Percentiles rank a stretch among this genome's conserved stretches.
Conservation (phyloP, 2,329 filamentous ascomycete species). For the Botryosphaeria agaves region DNA sequence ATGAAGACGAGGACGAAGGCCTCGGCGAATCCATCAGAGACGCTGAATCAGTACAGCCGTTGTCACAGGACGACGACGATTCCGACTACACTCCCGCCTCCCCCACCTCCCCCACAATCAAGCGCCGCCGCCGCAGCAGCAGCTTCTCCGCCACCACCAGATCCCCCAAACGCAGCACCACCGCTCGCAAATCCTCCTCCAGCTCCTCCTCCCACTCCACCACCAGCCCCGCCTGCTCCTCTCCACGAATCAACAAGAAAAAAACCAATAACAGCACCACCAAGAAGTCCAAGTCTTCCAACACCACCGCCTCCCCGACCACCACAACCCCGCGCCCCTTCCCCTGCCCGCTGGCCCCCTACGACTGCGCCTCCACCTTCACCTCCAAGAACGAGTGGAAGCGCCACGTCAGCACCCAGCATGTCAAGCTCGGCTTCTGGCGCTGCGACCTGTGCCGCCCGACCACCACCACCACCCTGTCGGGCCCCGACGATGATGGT, state of each 20-base stretch:
- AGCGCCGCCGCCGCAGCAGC: slow-evolving; percentile 9
- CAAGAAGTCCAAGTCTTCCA: slow-evolving; percentile 27
- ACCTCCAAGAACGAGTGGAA: slow-evolving; percentile 91
- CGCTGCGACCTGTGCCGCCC: slow-evolving; percentile 55
- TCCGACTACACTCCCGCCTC: slow-evolving; percentile 15
- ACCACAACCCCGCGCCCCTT: slow-evolving; percentile 44
- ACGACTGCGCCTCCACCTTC: slow-evolving; percentile 58
- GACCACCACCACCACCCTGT: too few relatives aligned
- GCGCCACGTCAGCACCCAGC: slow-evolving; percentile 65
- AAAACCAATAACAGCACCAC: slow-evolving; percentile 16
- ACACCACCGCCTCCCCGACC: slow-evolving; percentile 25
- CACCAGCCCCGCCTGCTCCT: too few relatives aligned
- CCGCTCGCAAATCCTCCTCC: slow-evolving; percentile 2
- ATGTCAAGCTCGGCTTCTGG: slow-evolving; percentile 59
- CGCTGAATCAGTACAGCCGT: slow-evolving; percentile 18
- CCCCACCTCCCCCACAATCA: slow-evolving; percentile 2
- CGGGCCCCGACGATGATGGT: slow-evolving; percentile 11
- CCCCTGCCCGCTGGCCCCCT: slow-evolving; percentile 60
- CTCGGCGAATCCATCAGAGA: slow-evolving; percentile 9
- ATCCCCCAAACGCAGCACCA: slow-evolving; percentile 1
- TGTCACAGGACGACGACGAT: slow-evolving; percentile 11
- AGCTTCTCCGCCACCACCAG: background rate
- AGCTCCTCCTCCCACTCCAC: slow-evolving; percentile 2
- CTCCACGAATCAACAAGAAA: too few relatives aligned
- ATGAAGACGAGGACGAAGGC: slow-evolving; percentile 1